phyloP scores from a whole-genome alignment of 495 filamentous ascomycete genomes.

The Penicillium lividum region DNA sequence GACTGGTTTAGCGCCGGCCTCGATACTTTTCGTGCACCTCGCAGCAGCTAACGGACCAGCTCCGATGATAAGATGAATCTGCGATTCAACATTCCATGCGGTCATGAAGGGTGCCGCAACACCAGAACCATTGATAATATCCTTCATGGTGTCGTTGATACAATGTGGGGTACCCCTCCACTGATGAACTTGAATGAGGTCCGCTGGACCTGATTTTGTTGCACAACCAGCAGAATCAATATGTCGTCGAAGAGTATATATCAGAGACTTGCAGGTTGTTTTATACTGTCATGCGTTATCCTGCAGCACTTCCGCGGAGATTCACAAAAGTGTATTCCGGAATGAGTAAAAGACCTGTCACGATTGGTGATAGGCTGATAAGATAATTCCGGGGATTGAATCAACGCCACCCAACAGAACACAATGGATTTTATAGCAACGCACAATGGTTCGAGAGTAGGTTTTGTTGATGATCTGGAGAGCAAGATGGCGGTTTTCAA shows the following conservation, averaged over 20 bases:
- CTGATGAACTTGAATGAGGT: neutral
- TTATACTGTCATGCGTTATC: neutral
- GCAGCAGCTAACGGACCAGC: constrained; percentile 83
- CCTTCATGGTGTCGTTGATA: constrained; percentile 34
- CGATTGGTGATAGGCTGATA: constrained; percentile 35
- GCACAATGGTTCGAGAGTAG: neutral
- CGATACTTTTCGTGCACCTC: constrained; percentile 75
- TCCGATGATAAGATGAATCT: constrained; percentile 85
- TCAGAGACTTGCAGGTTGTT: neutral
- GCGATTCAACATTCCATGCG: constrained; percentile 69
- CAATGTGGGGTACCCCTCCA: constrained; percentile 25
- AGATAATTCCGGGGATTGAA: constrained; percentile 8
- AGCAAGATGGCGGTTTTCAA: neutral
- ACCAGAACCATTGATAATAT: constrained; percentile 28
- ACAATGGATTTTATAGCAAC: neutral
- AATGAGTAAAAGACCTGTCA: constrained; percentile 27
- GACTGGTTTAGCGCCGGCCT: constrained; percentile 83
- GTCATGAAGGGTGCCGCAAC: constrained; percentile 62
- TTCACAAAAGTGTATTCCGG: constrained; percentile 18
- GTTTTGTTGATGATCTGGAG: neutral
- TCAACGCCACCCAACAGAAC: neutral
- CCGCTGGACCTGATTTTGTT: neutral
- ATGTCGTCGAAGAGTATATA: neutral
- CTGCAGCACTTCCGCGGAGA: constrained; percentile 35
- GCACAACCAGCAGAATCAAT: neutral